These are phyloP conservation scores for Xylaria hypoxylon DNA, from an alignment of 2,329 filamentous ascomycete species.

Conservation along the genomic window DNA sequence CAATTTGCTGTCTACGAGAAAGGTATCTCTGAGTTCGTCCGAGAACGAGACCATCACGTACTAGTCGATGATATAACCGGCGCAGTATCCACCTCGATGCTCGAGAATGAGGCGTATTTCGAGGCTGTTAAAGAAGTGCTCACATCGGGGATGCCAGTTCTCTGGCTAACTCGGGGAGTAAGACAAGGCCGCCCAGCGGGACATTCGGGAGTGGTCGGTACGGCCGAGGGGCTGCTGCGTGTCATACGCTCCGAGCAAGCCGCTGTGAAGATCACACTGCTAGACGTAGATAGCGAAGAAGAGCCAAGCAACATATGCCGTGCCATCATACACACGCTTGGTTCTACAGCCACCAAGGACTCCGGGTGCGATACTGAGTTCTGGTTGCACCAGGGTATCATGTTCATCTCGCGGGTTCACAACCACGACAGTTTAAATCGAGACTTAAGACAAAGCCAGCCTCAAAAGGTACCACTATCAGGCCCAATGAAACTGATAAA, in stretches of 20 bases:
- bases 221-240: slow-evolving; percentile 46
- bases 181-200: slow-evolving; percentile 36
- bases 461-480: slow-evolving; percentile 8
- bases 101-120: slow-evolving; percentile 27
- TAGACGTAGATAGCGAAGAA: slow-evolving; percentile 41
- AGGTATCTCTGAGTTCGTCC: slow-evolving; percentile 5
- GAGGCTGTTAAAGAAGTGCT: slow-evolving; percentile 39
- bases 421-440: slow-evolving; percentile 21
- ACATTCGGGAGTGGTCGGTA: slow-evolving; percentile 27
- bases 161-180: slow-evolving; percentile 45
- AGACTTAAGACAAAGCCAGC: slow-evolving; percentile 8
- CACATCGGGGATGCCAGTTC: slow-evolving; percentile 31
- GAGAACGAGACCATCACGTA: slow-evolving; percentile 22
- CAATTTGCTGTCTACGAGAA: slow-evolving; percentile 1
- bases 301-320: slow-evolving; percentile 20
- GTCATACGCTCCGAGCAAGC: slow-evolving; percentile 47
- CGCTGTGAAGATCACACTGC: slow-evolving; percentile 35
- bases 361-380: slow-evolving; percentile 45
- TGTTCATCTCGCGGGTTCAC: slow-evolving; percentile 38
- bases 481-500: slow-evolving; percentile 20
- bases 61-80: slow-evolving; percentile 41
- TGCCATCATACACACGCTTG: slow-evolving; percentile 29
- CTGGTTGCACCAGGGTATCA: slow-evolving; percentile 41
- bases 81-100: slow-evolving; percentile 24
- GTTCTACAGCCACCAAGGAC: slow-evolving; percentile 37